A percentile compares a stretch with the other conserved stretches of the same genome.
Conservation (phyloP, 805 yeast genomes). For the Schwanniomyces polymorphus region DNA sequence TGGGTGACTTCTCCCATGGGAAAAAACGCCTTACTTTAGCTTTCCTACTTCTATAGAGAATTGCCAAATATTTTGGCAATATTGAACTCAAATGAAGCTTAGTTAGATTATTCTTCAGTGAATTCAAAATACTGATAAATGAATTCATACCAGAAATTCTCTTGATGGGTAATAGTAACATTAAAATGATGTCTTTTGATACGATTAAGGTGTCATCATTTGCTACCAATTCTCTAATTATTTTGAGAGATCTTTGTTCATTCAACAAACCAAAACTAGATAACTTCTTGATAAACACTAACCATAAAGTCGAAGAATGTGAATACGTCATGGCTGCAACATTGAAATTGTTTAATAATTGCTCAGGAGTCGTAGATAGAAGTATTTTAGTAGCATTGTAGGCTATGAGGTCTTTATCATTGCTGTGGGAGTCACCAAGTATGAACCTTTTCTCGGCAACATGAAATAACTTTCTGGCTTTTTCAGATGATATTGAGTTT, state of each 20-base stretch:
- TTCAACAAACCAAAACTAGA: constrained; percentile 31
- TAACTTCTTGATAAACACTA: constrained; percentile 32
- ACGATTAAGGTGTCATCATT: constrained; percentile 21
- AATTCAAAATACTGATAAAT: constrained; percentile 14
- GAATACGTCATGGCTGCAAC: constrained; percentile 20
- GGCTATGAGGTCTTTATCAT: constrained; percentile 18
- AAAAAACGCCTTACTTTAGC: not conserved
- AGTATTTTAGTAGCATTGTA: constrained; percentile 24
- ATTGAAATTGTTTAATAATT: constrained; percentile 35
- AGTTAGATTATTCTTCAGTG: constrained; percentile 8
- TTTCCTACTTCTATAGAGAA: constrained; percentile 17
- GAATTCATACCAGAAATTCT: constrained; percentile 20
- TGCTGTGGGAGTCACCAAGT: not conserved
- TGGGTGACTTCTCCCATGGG: not conserved
- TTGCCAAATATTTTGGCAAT: constrained; percentile 28
- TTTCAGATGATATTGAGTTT: constrained; percentile 17
- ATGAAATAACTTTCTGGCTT: constrained; percentile 25
- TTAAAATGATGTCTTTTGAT: constrained; percentile 30
- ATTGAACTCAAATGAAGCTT: constrained; percentile 16
- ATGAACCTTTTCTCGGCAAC: constrained; percentile 24
- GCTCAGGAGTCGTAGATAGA: constrained; percentile 33
- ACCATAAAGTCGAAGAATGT: constrained; percentile 32
- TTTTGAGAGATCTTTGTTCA: constrained; percentile 22
- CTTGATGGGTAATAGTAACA: constrained; percentile 29
- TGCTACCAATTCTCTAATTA: constrained; percentile 23